Conservation (phyloP, 345 rosid genomes). For the Orychophragmus violaceus region DNA sequence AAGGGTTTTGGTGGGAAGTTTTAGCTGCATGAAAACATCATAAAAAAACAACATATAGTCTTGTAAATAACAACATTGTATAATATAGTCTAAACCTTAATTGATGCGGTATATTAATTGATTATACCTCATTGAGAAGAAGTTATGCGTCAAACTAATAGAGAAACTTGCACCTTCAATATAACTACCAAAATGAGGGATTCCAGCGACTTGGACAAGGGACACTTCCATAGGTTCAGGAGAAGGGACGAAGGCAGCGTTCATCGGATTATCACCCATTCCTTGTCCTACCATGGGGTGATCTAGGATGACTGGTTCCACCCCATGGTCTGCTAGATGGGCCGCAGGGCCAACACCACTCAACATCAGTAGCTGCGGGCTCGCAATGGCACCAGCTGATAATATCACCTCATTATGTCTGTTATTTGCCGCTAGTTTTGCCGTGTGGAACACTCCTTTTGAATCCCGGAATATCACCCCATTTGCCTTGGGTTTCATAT, state of each 20-base stretch:
- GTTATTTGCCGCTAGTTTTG: constrained; percentile 26
- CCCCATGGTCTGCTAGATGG: constrained; percentile 37
- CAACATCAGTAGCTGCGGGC: constrained; percentile 76
- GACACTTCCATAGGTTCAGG: constrained; percentile 52
- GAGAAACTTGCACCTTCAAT: constrained; percentile 48
- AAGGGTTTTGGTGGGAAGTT: neutral
- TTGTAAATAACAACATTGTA: neutral
- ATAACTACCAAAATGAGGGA: constrained; percentile 41
- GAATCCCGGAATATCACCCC: constrained; percentile 60
- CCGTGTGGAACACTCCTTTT: constrained; percentile 39
- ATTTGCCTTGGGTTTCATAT: constrained; percentile 43
- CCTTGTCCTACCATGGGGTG: constrained; percentile 71
- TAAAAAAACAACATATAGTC: neutral
- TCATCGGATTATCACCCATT: constrained; percentile 72
- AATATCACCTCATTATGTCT: constrained; percentile 48
- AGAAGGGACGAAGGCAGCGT: constrained; percentile 52
- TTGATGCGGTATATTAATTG: neutral
- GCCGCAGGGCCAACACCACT: constrained; percentile 62
- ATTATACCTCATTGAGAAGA: constrained; percentile 40
- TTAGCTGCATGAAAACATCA: constrained; percentile 1
- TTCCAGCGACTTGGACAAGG: constrained; percentile 54
- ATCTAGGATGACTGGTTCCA: constrained; percentile 39
- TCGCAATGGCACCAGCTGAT: constrained; percentile 76
- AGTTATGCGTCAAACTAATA: constrained; percentile 33
- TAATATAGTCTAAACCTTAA: neutral